phyloP scores from a whole-genome alignment of 2,329 filamentous ascomycete species.

The Blumeriella jaapii region DNA sequence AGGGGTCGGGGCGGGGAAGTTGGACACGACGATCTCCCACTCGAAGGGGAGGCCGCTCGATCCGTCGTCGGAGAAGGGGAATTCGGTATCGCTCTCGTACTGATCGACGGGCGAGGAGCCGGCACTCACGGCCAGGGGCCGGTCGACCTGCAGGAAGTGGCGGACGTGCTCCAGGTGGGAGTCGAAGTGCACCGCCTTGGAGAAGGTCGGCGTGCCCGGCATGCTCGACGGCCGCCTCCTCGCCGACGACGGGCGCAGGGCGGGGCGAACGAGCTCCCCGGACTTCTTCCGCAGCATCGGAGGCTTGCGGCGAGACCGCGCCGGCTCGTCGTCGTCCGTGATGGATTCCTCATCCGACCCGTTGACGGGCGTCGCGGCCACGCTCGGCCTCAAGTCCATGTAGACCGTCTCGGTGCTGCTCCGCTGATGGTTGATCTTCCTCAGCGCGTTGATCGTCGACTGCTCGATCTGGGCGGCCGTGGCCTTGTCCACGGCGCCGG shows the following conservation, averaged over 20 bases:
- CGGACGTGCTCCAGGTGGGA: conserved; percentile 91
- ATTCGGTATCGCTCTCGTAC: conserved; percentile 80
- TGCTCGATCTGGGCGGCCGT: conserved; percentile 12
- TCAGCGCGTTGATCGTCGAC: conserved; percentile 9
- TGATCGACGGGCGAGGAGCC: conserved; percentile 82
- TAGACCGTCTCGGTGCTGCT: conserved; percentile 36
- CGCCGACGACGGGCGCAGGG: conserved; percentile 64
- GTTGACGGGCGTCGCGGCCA: conserved; percentile 38
- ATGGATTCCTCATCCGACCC: conserved; percentile 46
- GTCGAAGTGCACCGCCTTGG: conserved; percentile 97
- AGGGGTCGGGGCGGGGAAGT: conserved; percentile 62
- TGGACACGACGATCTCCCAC: conserved; percentile 78
- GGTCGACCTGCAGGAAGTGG: conserved; percentile 88
- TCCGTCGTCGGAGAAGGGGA: conserved; percentile 59
- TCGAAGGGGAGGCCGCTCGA: conserved; percentile 47
- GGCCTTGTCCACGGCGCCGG: conserved; percentile 24
- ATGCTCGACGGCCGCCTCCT: conserved; percentile 82
- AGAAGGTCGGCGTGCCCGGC: conserved; percentile 92
- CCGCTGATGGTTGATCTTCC: conserved; percentile 24
- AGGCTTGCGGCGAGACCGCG: conserved; percentile 55
- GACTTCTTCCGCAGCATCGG: conserved; percentile 97
- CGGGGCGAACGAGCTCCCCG: conserved; percentile 87
- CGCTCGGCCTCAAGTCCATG: conserved; percentile 22
- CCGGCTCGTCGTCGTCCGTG: conserved; percentile 45
- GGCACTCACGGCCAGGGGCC: conserved; percentile 90